phyloP scores from a whole-genome alignment of 2,329 filamentous ascomycete species.

The Aspergillus ochraceus region DNA sequence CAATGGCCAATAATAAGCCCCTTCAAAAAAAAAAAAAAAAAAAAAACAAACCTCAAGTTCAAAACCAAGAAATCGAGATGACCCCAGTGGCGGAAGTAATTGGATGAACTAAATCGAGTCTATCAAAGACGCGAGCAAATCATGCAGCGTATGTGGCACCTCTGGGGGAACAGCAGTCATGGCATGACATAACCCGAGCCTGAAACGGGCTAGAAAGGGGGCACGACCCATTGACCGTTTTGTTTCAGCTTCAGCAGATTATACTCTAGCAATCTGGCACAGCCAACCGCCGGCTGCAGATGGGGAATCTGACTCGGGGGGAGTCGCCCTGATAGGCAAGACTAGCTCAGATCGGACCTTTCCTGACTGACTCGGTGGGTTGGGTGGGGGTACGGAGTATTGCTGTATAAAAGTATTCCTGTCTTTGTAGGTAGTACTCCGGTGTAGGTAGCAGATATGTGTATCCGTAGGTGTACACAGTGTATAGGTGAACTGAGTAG shows the following conservation, averaged over 20 bases:
- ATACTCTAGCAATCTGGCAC: background rate
- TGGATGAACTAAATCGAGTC: background rate
- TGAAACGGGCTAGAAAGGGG: background rate
- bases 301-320: conserved; percentile 1
- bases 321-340: background rate
- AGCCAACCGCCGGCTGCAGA: background rate
- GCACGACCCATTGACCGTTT: background rate
- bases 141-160: background rate
- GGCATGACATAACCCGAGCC: background rate
- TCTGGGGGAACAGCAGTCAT: background rate
- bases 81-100: background rate
- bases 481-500: too few species aligned
- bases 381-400: too few species aligned
- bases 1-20: too few species aligned
- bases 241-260: background rate
- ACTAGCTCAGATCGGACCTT: background rate
- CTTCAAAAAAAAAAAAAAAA: background rate
- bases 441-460: too few species aligned
- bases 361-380: background rate
- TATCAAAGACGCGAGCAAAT: conserved; percentile 1
- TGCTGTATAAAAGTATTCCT: too few species aligned
- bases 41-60: background rate
- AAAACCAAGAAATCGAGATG: background rate
- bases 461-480: too few species aligned
- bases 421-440: too few species aligned